Evolutionary conservation across 768 basidiomycete species (phyloP), one percentile per base, ranked within the genome.

Genomic region (Polyporus arcularius): DNA sequence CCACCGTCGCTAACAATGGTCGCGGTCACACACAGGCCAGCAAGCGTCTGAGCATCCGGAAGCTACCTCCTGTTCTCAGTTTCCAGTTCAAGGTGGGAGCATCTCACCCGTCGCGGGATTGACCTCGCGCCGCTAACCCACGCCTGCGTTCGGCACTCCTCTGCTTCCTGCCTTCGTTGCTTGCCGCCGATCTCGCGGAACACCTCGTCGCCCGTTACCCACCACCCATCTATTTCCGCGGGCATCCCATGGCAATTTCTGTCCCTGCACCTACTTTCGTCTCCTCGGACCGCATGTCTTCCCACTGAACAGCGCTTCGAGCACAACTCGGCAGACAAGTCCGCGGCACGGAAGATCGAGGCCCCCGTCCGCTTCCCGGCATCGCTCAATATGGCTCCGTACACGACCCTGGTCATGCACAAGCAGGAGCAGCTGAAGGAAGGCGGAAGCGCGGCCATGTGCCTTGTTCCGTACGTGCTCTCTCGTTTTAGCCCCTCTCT

Each of bases 61-160:
- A 87, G 65, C 79, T 98, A 8, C 95, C 96, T 0, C 89, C 92
- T 0, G 94, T 96, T 0, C 77, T 98, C 49, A 92, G 90, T 65
- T 92, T 98, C 67, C 96, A 98, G 71, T 89, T 98, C 79, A 98
- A 98, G 82, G 96, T 92, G 60, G 53, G 66, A 55, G 59, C 32
- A 9, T 55, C 42, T 52, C 38, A 21, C 60, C 43, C 6, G 39
- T 53, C 42, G 47, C n/a, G 18, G 40, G 15, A 15, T n/a, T 15
- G 35, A 41, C 41, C 38, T 51, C 14, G 54, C 48, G 45, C 38
- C n/a, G 45, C 46, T 57, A 5, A 48, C 46, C 45, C 49, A 39
- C 39, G 42, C 47, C 8, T 21, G 35, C 30, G 55, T 28, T 39
- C n/a, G 9, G 35, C 9, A 2, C 21, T 49, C 21, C 48, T 30